Evolutionary conservation across 2,329 filamentous ascomycete species (phyloP).

Genomic region (Phialemonium atrogriseum): DNA sequence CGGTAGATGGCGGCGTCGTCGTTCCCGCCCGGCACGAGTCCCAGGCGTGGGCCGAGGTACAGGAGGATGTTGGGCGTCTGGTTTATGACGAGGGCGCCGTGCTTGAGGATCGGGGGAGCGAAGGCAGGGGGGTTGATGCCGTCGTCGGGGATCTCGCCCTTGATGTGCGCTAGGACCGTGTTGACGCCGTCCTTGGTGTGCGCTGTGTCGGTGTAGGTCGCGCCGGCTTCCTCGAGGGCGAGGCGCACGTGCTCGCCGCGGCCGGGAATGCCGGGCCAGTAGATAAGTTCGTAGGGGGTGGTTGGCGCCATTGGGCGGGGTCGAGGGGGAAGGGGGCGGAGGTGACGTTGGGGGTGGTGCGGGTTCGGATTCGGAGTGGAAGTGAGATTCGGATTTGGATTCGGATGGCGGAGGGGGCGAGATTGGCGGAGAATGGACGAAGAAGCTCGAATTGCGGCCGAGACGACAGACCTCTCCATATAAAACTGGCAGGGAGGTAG

Average conservation of each 20-base stretch:
- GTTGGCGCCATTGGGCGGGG: too few species aligned
- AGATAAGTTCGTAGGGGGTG: slow-evolving; percentile 53
- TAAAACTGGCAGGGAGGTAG: too few species aligned
- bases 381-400: too few species aligned
- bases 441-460: too few species aligned
- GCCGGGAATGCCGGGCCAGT: slow-evolving; percentile 65
- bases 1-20: slow-evolving; percentile 41
- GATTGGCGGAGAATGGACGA: too few species aligned
- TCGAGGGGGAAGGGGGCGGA: too few species aligned
- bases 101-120: slow-evolving; percentile 58
- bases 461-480: too few species aligned
- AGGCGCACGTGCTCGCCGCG: slow-evolving; percentile 69
- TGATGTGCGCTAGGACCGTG: slow-evolving; percentile 39
- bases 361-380: too few species aligned
- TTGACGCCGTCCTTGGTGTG: slow-evolving; percentile 38
- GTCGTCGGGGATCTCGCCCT: slow-evolving; percentile 36
- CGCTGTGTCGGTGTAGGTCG: slow-evolving; percentile 55
- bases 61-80: slow-evolving; percentile 68
- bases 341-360: too few species aligned
- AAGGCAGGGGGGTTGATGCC: slow-evolving; percentile 54
- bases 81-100: slow-evolving; percentile 52
- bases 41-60: slow-evolving; percentile 57
- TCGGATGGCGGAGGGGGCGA: too few species aligned
- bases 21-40: slow-evolving; percentile 37
- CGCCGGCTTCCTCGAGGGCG: slow-evolving; percentile 59